Evolutionary conservation across 2,329 filamentous ascomycete genomes (phyloP).

Genomic region (Xylaria sp.): DNA sequence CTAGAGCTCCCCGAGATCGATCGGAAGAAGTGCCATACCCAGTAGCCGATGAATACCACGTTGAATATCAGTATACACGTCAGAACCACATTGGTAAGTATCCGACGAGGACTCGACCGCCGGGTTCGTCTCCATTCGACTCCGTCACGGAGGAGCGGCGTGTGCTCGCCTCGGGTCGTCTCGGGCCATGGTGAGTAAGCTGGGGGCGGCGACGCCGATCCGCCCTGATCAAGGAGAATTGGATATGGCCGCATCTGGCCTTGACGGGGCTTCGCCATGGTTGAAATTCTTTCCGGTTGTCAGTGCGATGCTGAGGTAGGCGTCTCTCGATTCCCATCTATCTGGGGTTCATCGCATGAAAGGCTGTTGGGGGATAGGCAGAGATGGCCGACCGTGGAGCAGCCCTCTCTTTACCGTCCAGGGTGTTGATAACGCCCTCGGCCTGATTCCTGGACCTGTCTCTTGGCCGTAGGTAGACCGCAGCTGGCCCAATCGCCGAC

Average conservation of each 20-base stretch:
- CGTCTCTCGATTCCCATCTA: no score
- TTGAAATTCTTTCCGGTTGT: no score
- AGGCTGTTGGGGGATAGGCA: no score
- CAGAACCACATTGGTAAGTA: background rate
- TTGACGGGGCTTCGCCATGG: slow-evolving; percentile 7
- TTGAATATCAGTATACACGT: background rate
- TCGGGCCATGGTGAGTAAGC: slow-evolving; percentile 9
- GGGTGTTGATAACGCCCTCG: no score
- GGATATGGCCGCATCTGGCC: background rate
- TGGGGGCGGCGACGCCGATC: slow-evolving; percentile 22
- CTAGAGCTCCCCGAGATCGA: background rate
- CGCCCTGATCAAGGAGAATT: background rate
- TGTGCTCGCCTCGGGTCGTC: slow-evolving; percentile 2
- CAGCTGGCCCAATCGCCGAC: no score
- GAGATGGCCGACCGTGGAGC: no score
- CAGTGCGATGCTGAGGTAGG: background rate
- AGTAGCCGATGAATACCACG: background rate
- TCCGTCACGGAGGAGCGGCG: slow-evolving; percentile 2
- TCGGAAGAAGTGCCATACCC: background rate
- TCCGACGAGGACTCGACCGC: no score
- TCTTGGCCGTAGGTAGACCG: no score
- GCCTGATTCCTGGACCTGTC: no score
- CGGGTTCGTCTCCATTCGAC: background rate
- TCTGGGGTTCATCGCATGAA: no score
- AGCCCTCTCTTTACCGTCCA: no score